Evolutionary conservation across 176 grass and related monocot species (phyloP), one percentile per base, ranked within the genome.

Genomic region (Alloteropsis semialata): DNA sequence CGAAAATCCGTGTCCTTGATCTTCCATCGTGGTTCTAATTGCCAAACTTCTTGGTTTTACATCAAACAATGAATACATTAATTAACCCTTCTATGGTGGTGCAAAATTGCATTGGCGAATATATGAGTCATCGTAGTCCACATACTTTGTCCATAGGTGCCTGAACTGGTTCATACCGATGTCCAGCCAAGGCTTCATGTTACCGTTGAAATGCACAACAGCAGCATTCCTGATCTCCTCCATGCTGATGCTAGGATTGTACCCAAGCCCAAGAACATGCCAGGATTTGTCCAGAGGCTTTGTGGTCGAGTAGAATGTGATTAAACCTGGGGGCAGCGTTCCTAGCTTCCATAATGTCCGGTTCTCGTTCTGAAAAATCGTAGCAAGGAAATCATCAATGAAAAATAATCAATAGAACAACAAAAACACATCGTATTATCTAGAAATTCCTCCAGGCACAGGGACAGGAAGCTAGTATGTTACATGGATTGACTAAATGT

Each of bases 161-260:
- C 91, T 90, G 82, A 99, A 99, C 77, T 92, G 93, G 78, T 93
- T 96, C 96, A 99, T 93, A 77, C 86, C 96, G 65, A 99, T 99
- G 62, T 99, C 96, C 36, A 99, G 89, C 96, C 96, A 99, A 27
- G 96, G 96, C 80, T 99, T 99, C 96, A 99, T 99, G 83, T 99
- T 99, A 15, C 96, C 96, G 13, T 99, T 99, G 82, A 96, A 99
- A 93, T 99, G 96, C 45, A 99, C 93, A 61, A 99, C 93, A 39
- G 96, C 92, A 48, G 92, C 93, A 48, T 99, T 99, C 43, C 86
- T 95, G 14, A 99, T 99, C 85, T 99, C 96, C 76, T 99, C 96
- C 91, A 93, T 96, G 81, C 93, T 96, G 79, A 99, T 99, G 72
- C 93, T 96, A 84, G 96, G 93, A 76, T 99, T 94, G 59, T 99